Evolutionary conservation across 164 flowering plant genomes (phyloP), one percentile per base, ranked within the genome.

Genomic region (Hamamelis virginiana): DNA sequence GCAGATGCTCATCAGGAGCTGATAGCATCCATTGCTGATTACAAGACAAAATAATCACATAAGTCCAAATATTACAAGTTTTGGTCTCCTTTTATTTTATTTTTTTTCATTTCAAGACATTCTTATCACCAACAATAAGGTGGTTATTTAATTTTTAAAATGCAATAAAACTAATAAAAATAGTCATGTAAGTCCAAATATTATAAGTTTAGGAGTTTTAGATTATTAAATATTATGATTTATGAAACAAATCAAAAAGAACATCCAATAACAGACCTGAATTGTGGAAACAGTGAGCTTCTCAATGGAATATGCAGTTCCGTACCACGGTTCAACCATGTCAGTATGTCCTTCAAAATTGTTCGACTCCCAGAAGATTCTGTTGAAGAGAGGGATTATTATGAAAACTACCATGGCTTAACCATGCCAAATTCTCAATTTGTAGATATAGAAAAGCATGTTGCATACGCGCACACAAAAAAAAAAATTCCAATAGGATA

Each of bases 361-460:
- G 78, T 89, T 86, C 22, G 99, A 92, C 64, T 89, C 92, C 97
- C 99, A 95, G 75, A 92, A 91, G 67, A 95, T 86, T 84, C 99
- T 95, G 90, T 55, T 5, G 69, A 66, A 66, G 18, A 68, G 14
- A 59, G 11, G 18, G 47, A 38, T 57, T 53, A 63, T 47, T 52
- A 53, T 27, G 47, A 52, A 47, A 61, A 48, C 43, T 21, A 19
- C 53, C 53, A 50, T 50, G 53, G n/a, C 53, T 50, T n/a, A 50
- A 50, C n/a, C 53, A 14, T 50, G 53, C 15, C 19, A 50, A 15
- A 15, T 13, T 50, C 53, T 16, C 53, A 50, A 15, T 50, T 50
- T 0, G n/a, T 50, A 53, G 23, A 53, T 1, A 21, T 3, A 8
- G 25, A 33, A 33, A n/a, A 1, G 26, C 12, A 9, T 19, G 26